These are phyloP conservation scores for Blastomyces percursus DNA, from an alignment of 2,329 filamentous ascomycete species.

Conservation along the genomic window DNA sequence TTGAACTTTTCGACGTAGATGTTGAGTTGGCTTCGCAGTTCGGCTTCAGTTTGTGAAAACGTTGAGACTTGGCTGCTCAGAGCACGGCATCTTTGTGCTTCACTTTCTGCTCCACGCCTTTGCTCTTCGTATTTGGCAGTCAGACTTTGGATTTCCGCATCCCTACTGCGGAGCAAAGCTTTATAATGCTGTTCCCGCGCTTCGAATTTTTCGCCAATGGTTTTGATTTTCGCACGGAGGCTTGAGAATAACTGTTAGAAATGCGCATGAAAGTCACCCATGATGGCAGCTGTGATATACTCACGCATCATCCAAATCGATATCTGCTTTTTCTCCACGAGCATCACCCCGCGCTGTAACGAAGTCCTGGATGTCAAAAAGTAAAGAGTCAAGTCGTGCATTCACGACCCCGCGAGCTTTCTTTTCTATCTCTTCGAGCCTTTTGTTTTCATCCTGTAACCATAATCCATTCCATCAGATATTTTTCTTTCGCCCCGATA, in stretches of 20 bases:
- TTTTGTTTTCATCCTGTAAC: slow-evolving; percentile 77
- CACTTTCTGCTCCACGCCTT: slow-evolving; percentile 74
- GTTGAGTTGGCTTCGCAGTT: slow-evolving; percentile 87
- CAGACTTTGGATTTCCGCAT: slow-evolving; percentile 88
- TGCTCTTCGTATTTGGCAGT: slow-evolving; percentile 81
- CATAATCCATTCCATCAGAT: slow-evolving; percentile 5
- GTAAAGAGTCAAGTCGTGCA: slow-evolving; percentile 66
- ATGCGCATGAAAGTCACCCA: slow-evolving; percentile 2
- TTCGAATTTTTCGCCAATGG: slow-evolving; percentile 93
- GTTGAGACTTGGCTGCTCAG: slow-evolving; percentile 86
- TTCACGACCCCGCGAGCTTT: slow-evolving; percentile 74
- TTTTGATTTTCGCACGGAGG: slow-evolving; percentile 68
- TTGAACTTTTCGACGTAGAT: slow-evolving; percentile 99
- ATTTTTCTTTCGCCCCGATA: slow-evolving; percentile 9
- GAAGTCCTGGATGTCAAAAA: slow-evolving; percentile 77
- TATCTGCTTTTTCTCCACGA: slow-evolving; percentile 66
- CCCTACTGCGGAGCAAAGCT: slow-evolving; percentile 82
- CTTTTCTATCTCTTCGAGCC: slow-evolving; percentile 74
- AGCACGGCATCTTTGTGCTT: slow-evolving; percentile 67
- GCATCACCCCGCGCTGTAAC: slow-evolving; percentile 79
- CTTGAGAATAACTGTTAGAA: slow-evolving; percentile 23
- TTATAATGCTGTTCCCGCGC: slow-evolving; percentile 90
- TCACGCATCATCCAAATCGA: slow-evolving; percentile 82
- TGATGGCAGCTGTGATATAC: slow-evolving; percentile 24
- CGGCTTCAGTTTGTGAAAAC: slow-evolving; percentile 90